Conservation (phyloP, 192 early-diverging fungal genomes). For the Gaertneriomyces sp. region DNA sequence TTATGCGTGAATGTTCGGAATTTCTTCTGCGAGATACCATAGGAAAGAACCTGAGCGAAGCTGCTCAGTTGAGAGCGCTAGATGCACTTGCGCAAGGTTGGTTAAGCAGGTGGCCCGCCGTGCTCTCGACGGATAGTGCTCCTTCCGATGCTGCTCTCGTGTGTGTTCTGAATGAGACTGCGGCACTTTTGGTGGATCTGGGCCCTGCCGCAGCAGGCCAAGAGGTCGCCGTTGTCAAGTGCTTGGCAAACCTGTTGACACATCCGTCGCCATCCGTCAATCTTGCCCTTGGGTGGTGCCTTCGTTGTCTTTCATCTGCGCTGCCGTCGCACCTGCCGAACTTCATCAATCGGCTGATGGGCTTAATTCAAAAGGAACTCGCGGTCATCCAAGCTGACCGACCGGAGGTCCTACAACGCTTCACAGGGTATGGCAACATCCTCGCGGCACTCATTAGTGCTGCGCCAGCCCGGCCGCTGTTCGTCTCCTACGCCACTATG, state of each 20-base stretch:
- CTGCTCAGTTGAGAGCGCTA: conserved; percentile 68
- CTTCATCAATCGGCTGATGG: conserved; percentile 61
- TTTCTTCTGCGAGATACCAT: conserved; percentile 72
- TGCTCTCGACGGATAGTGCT: conserved; percentile 34
- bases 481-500: conserved; percentile 72
- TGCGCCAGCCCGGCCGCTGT: conserved; percentile 60
- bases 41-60: conserved; percentile 73
- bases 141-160: conserved; percentile 58
- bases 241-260: conserved; percentile 63
- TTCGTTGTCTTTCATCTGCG: conserved; percentile 64
- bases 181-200: conserved; percentile 68
- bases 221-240: conserved; percentile 64
- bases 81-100: conserved; percentile 57
- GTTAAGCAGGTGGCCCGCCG: conserved; percentile 41
- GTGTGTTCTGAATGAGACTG: conserved; percentile 70
- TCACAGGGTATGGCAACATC: conserved; percentile 63
- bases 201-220: conserved; percentile 65
- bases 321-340: conserved; percentile 61
- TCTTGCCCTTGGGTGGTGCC: conserved; percentile 63
- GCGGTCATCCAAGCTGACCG: conserved; percentile 52
- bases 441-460: conserved; percentile 66
- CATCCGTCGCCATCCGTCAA: conserved; percentile 72
- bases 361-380: conserved; percentile 70
- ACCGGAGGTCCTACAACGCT: conserved; percentile 48
- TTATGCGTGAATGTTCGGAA: conserved; percentile 56